phyloP scores from a whole-genome alignment of 306 rosid species.

The Glycyrrhiza uralensis region DNA sequence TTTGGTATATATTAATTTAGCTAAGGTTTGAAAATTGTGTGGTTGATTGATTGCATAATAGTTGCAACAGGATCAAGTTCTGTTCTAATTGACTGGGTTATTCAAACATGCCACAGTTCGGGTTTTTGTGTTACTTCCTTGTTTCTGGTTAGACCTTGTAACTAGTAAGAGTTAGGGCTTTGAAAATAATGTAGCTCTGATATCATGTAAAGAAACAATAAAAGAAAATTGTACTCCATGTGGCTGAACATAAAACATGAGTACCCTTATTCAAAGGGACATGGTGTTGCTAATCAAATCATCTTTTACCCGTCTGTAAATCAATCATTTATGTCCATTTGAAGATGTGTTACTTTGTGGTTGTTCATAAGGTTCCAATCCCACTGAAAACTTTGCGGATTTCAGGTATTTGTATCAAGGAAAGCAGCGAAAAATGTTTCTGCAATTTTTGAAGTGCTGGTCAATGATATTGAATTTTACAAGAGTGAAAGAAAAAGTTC shows the following conservation, averaged over 20 bases:
- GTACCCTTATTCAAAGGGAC: not conserved
- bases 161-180: not conserved
- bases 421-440: slow-evolving; percentile 46
- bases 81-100: slow-evolving; percentile 16
- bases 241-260: not conserved
- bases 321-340: slow-evolving; percentile 11
- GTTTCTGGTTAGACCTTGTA: not conserved
- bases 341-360: slow-evolving; percentile 23
- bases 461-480: slow-evolving; percentile 33
- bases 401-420: slow-evolving; percentile 65
- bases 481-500: slow-evolving; percentile 41
- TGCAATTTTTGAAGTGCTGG: slow-evolving; percentile 48
- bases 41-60: slow-evolving; percentile 9
- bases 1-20: not conserved
- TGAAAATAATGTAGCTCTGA: not conserved
- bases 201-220: slow-evolving; percentile 15
- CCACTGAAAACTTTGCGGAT: slow-evolving; percentile 28
- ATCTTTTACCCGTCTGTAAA: not conserved
- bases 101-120: slow-evolving; percentile 11
- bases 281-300: not conserved
- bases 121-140: slow-evolving; percentile 16
- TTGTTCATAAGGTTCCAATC: slow-evolving; percentile 19
- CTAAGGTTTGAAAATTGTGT: slow-evolving; percentile 13
- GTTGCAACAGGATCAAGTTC: slow-evolving; percentile 20
- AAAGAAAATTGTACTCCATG: not conserved